Conservation (phyloP, 179 eudicot genomes). For the Silene noctiflora region DNA sequence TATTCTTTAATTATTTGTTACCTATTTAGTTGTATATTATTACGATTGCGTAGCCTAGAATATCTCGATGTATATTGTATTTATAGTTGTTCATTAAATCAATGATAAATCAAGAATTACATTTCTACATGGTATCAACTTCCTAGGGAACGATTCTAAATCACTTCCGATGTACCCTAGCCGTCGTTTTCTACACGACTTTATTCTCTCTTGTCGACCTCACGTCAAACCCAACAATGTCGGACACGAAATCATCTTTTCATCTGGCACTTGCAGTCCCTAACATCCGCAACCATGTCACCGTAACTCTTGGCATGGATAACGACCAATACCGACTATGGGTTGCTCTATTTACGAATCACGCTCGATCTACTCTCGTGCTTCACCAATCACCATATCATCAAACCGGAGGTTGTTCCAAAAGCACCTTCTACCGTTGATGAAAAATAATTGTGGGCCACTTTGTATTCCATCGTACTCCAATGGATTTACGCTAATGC, state of each 20-base stretch:
- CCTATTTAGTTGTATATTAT: no score
- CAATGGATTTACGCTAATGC: no score
- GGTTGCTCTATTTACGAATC: background rate
- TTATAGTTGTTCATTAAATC: no score
- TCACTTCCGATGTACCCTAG: background rate
- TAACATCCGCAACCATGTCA: no score
- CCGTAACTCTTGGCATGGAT: no score
- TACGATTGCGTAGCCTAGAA: no score
- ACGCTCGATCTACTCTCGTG: background rate
- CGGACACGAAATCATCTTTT: background rate
- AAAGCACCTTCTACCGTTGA: background rate
- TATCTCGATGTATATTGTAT: no score
- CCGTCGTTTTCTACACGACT: background rate
- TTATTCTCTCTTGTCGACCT: background rate
- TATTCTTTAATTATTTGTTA: no score
- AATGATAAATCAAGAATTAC: background rate
- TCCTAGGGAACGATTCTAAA: background rate
- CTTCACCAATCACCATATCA: background rate
- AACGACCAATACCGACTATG: no score
- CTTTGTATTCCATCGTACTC: no score
- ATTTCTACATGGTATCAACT: background rate
- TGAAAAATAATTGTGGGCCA: background rate
- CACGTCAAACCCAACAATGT: background rate
- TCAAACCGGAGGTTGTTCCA: background rate
- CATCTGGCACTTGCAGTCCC: background rate